Conservation (phyloP, 2,329 filamentous ascomycete genomes). For the Pestalotiopsis sp. region DNA sequence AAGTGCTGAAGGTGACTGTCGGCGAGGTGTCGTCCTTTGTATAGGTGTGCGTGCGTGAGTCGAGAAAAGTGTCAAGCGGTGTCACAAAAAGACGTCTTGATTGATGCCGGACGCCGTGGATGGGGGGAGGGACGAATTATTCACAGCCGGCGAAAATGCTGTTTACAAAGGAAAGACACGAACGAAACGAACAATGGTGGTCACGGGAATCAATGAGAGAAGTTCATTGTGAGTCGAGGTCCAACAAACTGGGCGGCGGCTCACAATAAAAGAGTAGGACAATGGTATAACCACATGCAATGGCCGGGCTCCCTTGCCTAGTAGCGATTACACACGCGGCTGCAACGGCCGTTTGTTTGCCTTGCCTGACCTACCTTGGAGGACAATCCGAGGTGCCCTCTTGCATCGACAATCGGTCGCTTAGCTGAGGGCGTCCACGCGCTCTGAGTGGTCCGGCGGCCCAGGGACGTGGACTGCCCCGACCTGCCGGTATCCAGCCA, state of each 20-base stretch:
- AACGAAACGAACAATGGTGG: slow-evolving; percentile 18
- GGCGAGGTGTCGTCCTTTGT: not conserved
- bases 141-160: slow-evolving; percentile 11
- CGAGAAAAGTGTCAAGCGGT: slow-evolving; percentile 11
- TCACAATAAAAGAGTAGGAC: slow-evolving; percentile 7
- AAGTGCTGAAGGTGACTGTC: not conserved
- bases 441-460: slow-evolving; percentile 23
- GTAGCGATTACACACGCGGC: slow-evolving; percentile 1
- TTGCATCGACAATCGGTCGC: slow-evolving; percentile 14
- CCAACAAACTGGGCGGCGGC: not conserved
- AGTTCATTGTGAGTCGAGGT: slow-evolving; percentile 21
- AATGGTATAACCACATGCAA: not conserved
- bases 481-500: slow-evolving; percentile 13
- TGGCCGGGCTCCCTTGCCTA: not conserved
- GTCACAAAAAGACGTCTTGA: slow-evolving; percentile 19
- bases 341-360: not conserved
- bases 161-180: slow-evolving; percentile 23
- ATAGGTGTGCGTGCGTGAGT: not conserved
- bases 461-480: not conserved
- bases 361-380: slow-evolving; percentile 4
- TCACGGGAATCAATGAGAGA: slow-evolving; percentile 16
- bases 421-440: slow-evolving; percentile 15
- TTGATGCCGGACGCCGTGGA: slow-evolving; percentile 4
- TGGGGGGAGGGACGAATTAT: slow-evolving; percentile 16
- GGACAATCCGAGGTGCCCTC: slow-evolving; percentile 10